These are phyloP conservation scores for Tricholoma sp. DNA, from an alignment of 768 basidiomycete species.

Conservation along the genomic window DNA sequence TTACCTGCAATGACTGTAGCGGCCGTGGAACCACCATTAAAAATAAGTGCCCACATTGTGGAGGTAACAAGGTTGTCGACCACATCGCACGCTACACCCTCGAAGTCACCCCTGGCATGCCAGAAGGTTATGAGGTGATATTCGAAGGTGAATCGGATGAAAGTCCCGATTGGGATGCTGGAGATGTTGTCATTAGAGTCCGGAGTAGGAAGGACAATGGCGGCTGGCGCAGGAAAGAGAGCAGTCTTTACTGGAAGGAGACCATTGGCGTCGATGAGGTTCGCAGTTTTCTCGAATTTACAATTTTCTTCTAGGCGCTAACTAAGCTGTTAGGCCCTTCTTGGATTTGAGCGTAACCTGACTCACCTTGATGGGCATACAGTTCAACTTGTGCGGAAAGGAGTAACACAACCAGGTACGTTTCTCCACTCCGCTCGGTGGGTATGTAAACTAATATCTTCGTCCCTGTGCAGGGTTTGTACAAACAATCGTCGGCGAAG, in stretches of 20 bases:
- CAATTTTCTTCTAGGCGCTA: background rate
- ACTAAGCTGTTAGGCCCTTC: slow-evolving; percentile 60
- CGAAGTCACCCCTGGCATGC: slow-evolving; percentile 82
- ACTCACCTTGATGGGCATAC: slow-evolving; percentile 88
- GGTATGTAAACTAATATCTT: background rate
- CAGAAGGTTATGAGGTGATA: slow-evolving; percentile 88
- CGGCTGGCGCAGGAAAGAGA: slow-evolving; percentile 86
- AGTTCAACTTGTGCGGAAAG: slow-evolving; percentile 62
- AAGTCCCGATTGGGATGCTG: slow-evolving; percentile 92
- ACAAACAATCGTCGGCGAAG: slow-evolving; percentile 81
- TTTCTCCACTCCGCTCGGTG: background rate
- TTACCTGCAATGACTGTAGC: slow-evolving; percentile 76
- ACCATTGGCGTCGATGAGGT: slow-evolving; percentile 91
- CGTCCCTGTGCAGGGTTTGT: slow-evolving; percentile 57
- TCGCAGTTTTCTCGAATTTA: slow-evolving; percentile 13
- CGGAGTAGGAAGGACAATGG: slow-evolving; percentile 74
- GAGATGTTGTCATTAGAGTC: slow-evolving; percentile 86
- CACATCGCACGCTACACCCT: slow-evolving; percentile 80
- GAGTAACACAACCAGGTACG: slow-evolving; percentile 89
- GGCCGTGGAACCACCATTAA: slow-evolving; percentile 81
- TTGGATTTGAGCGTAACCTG: slow-evolving; percentile 92
- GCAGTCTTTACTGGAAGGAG: slow-evolving; percentile 87
- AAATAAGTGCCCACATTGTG: slow-evolving; percentile 77
- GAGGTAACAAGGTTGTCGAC: slow-evolving; percentile 76
- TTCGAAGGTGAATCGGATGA: slow-evolving; percentile 98